Percentiles rank a stretch among this genome's conserved stretches.
These are phyloP conservation scores for Peniophora sp. DNA, from an alignment of 1,284 basidiomycete genomes.

Conservation along the genomic window DNA sequence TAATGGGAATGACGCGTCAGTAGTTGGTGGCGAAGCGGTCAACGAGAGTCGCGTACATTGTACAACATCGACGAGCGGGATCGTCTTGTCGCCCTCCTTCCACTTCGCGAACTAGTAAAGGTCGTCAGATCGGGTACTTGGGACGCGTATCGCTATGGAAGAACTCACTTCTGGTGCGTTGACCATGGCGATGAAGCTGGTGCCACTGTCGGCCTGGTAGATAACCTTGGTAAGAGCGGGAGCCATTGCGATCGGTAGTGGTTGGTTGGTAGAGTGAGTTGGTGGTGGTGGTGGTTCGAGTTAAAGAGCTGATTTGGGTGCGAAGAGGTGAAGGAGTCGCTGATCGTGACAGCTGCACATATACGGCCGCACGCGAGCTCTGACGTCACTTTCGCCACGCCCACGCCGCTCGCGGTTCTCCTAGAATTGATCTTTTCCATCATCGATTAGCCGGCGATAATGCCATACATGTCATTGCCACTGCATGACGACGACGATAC, in stretches of 20 bases:
- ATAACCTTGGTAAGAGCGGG: constrained; percentile 46
- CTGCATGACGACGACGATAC: too few species aligned
- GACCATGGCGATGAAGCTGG: constrained; percentile 64
- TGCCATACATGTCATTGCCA: too few species aligned
- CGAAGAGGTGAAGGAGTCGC: not conserved
- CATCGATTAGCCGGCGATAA: too few species aligned
- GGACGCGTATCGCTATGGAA: not conserved
- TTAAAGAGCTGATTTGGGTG: not conserved
- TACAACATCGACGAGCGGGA: constrained; percentile 62
- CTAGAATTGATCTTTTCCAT: too few species aligned
- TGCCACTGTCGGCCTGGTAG: constrained; percentile 69
- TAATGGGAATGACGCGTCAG: constrained; percentile 15
- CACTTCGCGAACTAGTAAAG: constrained; percentile 62
- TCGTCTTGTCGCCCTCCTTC: constrained; percentile 71
- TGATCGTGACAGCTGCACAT: too few species aligned
- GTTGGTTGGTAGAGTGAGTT: not conserved
- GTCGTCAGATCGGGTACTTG: constrained; percentile 6
- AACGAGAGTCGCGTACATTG: constrained; percentile 49
- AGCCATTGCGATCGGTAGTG: not conserved
- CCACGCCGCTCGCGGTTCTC: too few species aligned
- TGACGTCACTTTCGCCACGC: too few species aligned
- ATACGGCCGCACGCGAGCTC: too few species aligned
- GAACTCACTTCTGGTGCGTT: constrained; percentile 53
- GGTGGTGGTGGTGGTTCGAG: not conserved
- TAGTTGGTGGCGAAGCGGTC: constrained; percentile 4